Evolutionary conservation across 305 asterid genomes (phyloP), one percentile per base, ranked within the genome.

Genomic region (Fraxinus platypoda): DNA sequence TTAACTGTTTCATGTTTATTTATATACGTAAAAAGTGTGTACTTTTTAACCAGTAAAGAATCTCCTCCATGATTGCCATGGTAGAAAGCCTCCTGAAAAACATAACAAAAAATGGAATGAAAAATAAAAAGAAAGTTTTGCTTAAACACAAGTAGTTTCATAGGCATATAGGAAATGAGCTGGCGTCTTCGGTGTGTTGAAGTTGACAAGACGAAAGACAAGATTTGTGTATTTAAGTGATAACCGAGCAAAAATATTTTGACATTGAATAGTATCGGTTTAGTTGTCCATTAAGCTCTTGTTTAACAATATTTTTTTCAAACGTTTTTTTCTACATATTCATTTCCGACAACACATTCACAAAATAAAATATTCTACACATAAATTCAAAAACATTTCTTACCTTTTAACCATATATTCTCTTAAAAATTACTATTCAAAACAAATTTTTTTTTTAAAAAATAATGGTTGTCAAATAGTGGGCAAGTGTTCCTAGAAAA

Each of bases 1-100:
- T 8, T 26, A 8, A 23, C 19, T 26, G 8, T 66, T 13, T 12
- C 75, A 70, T 13, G 21, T 9, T 23, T 25, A 25, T 9, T 23
- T 25, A 25, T 23, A 12, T 3, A 11, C 21, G 33, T 13, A 30
- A 0, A 12, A 12, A 12, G n/a, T 26, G n/a, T 13, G 3, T 12
- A 4, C 7, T 12, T 70, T 76, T 79, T 88, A 95, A 81, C 98
- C 97, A 43, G 93, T 93, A 79, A 94, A 95, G 91, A 95, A 95
- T 81, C 97, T 89, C 81, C 84, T 94, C 98, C 98, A 94, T 3
- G 98, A 95, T 82, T 91, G 98, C 97, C 98, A 94, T 12, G 98
- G 98, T 81, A 95, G 89, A 84, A 93, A 94, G 74, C 98, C 98
- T 37, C 98, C 98, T 92, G 91, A 87, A 66, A 85, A 76, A 30